phyloP scores from a whole-genome alignment of 2,329 filamentous ascomycete genomes.

The Allantophomopsis cytisporea region DNA sequence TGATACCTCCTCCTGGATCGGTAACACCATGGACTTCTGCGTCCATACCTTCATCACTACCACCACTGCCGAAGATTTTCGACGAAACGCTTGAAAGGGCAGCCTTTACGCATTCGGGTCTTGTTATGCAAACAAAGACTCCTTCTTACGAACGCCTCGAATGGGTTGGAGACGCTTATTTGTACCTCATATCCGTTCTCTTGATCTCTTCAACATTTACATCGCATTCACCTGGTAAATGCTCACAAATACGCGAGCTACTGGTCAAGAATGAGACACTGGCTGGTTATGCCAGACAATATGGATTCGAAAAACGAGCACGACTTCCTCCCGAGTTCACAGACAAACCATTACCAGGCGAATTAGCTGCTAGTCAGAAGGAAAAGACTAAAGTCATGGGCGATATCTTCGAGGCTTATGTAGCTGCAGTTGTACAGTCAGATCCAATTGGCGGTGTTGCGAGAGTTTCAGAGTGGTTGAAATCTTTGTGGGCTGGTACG shows the following conservation, averaged over 20 bases:
- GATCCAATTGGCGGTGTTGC: conserved; percentile 48
- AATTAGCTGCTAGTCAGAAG: conserved; percentile 24
- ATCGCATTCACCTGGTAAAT: conserved; percentile 49
- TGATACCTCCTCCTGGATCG: conserved; percentile 1
- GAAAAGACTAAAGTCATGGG: conserved; percentile 60
- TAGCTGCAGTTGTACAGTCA: conserved; percentile 64
- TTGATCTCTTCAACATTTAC: conserved; percentile 65
- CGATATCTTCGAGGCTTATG: conserved; percentile 85
- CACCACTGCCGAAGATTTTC: conserved; percentile 45
- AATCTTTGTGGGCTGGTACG: conserved; percentile 56
- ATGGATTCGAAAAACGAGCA: conserved; percentile 55
- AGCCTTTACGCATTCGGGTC: conserved; percentile 48
- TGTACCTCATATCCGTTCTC: conserved; percentile 63
- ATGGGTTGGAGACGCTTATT: conserved; percentile 77
- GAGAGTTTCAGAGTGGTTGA: conserved; percentile 57
- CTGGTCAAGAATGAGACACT: conserved; percentile 74
- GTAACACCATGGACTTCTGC: conserved; percentile 35
- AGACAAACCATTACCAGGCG: conserved; percentile 1
- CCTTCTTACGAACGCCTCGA: conserved; percentile 68
- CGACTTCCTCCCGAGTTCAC: conserved; percentile 35
- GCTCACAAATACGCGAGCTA: conserved; percentile 63
- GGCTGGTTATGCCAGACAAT: conserved; percentile 52
- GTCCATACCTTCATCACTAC: conserved; percentile 32
- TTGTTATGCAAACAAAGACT: conserved; percentile 8
- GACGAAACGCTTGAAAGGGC: conserved; percentile 45